These are phyloP conservation scores for Talaromyces amestolkiae DNA, from an alignment of 2,329 filamentous ascomycete genomes.

Conservation along the genomic window DNA sequence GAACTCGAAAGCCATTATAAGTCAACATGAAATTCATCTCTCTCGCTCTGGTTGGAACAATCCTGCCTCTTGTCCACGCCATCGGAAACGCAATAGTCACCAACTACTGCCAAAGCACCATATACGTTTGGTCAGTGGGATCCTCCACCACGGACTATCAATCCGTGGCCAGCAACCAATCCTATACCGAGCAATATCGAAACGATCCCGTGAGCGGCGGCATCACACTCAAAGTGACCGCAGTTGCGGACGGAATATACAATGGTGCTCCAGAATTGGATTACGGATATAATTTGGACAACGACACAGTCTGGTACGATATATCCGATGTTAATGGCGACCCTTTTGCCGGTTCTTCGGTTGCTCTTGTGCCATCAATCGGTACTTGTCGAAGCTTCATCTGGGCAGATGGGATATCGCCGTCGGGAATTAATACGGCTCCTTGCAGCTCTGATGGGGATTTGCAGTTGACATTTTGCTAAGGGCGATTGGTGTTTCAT, in stretches of 20 bases:
- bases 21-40: conserved; percentile 15
- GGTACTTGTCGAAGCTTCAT: conserved; percentile 23
- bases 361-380: conserved; percentile 27
- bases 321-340: conserved; percentile 47
- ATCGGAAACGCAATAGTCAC: conserved; percentile 34
- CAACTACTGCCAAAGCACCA: conserved; percentile 33
- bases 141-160: conserved; percentile 25
- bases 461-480: conserved; percentile 25
- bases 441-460: conserved; percentile 24
- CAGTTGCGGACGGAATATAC: conserved; percentile 33
- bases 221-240: conserved; percentile 45
- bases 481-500: background rate
- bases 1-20: background rate
- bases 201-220: conserved; percentile 37
- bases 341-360: conserved; percentile 35
- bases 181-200: conserved; percentile 38
- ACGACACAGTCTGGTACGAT: conserved; percentile 40
- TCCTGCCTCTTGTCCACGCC: conserved; percentile 19
- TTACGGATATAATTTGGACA: conserved; percentile 43
- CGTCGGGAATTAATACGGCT: conserved; percentile 32
- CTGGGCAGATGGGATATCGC: conserved; percentile 35
- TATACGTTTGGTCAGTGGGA: conserved; percentile 42
- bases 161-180: conserved; percentile 24
- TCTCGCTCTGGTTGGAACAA: conserved; percentile 16
- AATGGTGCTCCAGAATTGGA: conserved; percentile 37